Evolutionary conservation across 768 basidiomycete genomes (phyloP).

Genomic region (Auriscalpium microsporum): DNA sequence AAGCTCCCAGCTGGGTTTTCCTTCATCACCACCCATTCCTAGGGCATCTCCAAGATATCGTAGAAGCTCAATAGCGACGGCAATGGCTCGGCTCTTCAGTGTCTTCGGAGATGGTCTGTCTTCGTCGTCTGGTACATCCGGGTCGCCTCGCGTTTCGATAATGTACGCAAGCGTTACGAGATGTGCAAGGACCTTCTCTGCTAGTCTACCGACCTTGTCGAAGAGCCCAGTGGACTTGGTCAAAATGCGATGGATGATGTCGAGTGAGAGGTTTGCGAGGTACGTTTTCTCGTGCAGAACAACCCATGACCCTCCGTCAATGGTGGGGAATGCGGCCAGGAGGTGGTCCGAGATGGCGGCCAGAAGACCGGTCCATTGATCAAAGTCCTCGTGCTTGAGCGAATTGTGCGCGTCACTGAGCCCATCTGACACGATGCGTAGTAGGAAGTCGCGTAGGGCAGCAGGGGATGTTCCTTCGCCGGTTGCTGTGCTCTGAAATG

Average conservation of each 20-base stretch:
- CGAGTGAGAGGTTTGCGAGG: constrained; percentile 45
- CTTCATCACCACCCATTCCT: constrained; percentile 21
- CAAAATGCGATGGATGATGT: constrained; percentile 40
- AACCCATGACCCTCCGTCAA: constrained; percentile 41
- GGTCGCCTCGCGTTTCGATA: constrained; percentile 53
- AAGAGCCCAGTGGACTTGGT: constrained; percentile 47
- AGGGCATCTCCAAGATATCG: constrained; percentile 36
- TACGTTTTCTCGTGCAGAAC: constrained; percentile 49
- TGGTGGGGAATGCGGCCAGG: constrained; percentile 46
- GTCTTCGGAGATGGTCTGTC: constrained; percentile 37
- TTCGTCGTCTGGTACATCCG: constrained; percentile 29
- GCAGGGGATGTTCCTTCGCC: constrained; percentile 7
- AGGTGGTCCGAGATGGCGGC: constrained; percentile 38
- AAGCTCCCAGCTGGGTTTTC: constrained; percentile 33
- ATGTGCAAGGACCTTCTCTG: constrained; percentile 40
- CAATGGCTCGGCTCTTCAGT: constrained; percentile 40
- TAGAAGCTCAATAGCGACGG: constrained; percentile 37
- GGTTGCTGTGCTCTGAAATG: constrained; percentile 9
- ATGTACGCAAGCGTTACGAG: constrained; percentile 46
- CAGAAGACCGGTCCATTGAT: constrained; percentile 43
- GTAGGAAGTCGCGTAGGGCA: constrained; percentile 13
- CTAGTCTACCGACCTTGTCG: constrained; percentile 33
- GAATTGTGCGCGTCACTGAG: constrained; percentile 2
- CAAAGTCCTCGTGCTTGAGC: constrained; percentile 23
- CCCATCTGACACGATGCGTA: constrained; percentile 10